Conservation (phyloP, 306 rosid species). For the Sicyos baderoa region DNA sequence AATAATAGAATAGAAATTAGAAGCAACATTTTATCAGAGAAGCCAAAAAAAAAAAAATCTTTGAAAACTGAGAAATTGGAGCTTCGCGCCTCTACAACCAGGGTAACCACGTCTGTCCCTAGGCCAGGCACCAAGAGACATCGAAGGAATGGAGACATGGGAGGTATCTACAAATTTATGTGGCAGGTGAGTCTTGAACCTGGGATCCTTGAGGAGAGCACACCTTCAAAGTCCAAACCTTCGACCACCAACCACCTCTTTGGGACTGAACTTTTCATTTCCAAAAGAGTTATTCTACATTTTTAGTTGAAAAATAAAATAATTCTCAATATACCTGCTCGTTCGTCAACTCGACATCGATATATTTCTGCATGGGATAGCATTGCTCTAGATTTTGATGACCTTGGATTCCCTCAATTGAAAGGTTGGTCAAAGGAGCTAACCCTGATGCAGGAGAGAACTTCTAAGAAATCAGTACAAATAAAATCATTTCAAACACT, state of each 20-base stretch:
- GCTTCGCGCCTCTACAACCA: too few species aligned
- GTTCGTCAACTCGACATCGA: slow-evolving; percentile 57
- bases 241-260: too few species aligned
- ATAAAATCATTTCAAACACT: slow-evolving; percentile 10
- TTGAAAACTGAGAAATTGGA: too few species aligned
- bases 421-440: slow-evolving; percentile 25
- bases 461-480: neutral
- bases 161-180: too few species aligned
- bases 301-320: neutral
- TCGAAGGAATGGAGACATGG: too few species aligned
- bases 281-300: neutral
- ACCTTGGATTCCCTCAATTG: slow-evolving; percentile 48
- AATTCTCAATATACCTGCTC: slow-evolving; percentile 53
- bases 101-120: too few species aligned
- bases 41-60: too few species aligned
- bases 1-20: neutral
- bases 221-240: too few species aligned
- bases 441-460: slow-evolving; percentile 23
- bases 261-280: too few species aligned
- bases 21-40: neutral
- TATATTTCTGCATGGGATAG: slow-evolving; percentile 72
- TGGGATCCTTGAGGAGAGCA: too few species aligned
- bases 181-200: too few species aligned
- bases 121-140: too few species aligned
- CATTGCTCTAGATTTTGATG: slow-evolving; percentile 65